Conservation (phyloP, 1,284 basidiomycete genomes). For the Irpex sp. region DNA sequence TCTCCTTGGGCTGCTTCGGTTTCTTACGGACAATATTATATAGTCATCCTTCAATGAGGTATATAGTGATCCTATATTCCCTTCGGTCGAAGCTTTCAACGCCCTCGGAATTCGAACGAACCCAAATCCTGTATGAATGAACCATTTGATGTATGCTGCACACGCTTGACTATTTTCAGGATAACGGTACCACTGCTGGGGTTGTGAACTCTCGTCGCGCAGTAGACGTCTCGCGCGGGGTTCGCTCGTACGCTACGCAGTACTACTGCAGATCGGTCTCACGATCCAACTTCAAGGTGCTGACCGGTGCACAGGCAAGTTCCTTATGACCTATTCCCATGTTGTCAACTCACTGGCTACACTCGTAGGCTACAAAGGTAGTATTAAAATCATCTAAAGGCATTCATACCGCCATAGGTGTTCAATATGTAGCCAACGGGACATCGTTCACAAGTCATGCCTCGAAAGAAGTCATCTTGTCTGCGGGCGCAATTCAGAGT, state of each 20-base stretch:
- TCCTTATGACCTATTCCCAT: neutral
- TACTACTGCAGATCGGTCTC: conserved; percentile 17
- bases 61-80: conserved; percentile 18
- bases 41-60: conserved; percentile 19
- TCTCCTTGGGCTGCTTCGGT: neutral
- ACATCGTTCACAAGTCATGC: conserved; percentile 4
- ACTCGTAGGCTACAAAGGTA: neutral
- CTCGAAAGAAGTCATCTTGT: conserved; percentile 16
- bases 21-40: neutral
- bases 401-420: conserved; percentile 10
- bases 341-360: neutral
- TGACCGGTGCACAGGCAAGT: conserved; percentile 12
- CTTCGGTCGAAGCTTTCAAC: conserved; percentile 18
- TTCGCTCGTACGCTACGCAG: conserved; percentile 22
- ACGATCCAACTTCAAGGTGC: conserved; percentile 9
- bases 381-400: neutral
- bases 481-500: conserved; percentile 18
- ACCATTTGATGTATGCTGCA: neutral
- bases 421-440: conserved; percentile 3
- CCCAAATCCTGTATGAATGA: conserved; percentile 18
- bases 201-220: conserved; percentile 18
- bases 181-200: conserved; percentile 20
- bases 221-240: conserved; percentile 19
- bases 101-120: conserved; percentile 19
- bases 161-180: conserved; percentile 8